Evolutionary conservation across 2,329 filamentous ascomycete genomes (phyloP), one percentile per base, ranked within the genome.

Genomic region (Phaeosphaeria sp.): DNA sequence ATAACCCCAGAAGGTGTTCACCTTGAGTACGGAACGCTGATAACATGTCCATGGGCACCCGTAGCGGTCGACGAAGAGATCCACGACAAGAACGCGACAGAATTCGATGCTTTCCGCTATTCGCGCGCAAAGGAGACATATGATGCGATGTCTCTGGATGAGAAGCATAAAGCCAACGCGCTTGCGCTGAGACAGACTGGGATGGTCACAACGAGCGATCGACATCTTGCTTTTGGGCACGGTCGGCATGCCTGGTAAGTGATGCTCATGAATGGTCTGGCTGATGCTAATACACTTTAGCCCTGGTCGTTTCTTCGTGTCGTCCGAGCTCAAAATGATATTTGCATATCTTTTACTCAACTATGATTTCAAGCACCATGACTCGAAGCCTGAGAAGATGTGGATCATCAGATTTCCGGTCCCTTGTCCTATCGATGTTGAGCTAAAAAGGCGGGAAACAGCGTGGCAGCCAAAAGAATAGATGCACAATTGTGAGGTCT

Each of bases 1-100:
- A 88, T 92, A 17, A 87, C 93, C 33, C 95, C 94, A 6, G 94
- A 98, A 80, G 66, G 65, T 25, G 20, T 61, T 3, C 55, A 64
- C 51, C n/a, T 67, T 3, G 45, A 57, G 15, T 57, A 62, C 44
- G 65, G 71, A 11, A 60, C 66, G 8, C 25, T 61, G 2, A 24
- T 72, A 7, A 57, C 63, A 9, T 67, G 55, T 43, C 61, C 68
- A 6, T 71, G 68, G 66, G 49, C 45, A 13, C 52, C 59, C 2
- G 24, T 69, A 8, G 65, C 67, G 6, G 17, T 50, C 9, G 71
- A 74, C 30, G 49, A 54, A 1, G 59, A 63, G 3, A 30, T 71
- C 13, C 57, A 69, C 20, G 59, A 58, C 1, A 48, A 60, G 2
- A 51, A 65, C 4, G 53, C 60, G 6, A 48, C 59, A 8, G 48